Conservation (phyloP, 768 basidiomycete species). For the Boletus sp. region DNA sequence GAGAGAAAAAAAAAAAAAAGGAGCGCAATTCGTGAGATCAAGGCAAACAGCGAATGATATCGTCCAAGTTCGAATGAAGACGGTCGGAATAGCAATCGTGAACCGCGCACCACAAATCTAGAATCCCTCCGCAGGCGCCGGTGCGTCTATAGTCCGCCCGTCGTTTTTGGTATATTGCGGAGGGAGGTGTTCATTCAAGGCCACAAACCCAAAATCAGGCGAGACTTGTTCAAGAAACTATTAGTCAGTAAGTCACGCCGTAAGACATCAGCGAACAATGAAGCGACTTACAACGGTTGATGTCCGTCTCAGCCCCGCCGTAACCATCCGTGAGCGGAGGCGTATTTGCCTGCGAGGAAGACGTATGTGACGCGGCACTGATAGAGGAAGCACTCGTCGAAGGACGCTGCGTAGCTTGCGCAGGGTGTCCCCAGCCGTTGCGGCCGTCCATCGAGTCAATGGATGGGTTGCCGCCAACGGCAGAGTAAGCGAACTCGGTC, state of each 20-base stretch:
- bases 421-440: slow-evolving; percentile 41
- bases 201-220: slow-evolving; percentile 82
- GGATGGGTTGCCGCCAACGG: slow-evolving; percentile 45
- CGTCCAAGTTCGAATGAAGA: slow-evolving; percentile 33
- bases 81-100: slow-evolving; percentile 27
- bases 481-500: slow-evolving; percentile 79
- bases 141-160: slow-evolving; percentile 46
- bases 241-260: slow-evolving; percentile 45
- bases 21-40: slow-evolving; percentile 34
- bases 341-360: slow-evolving; percentile 79
- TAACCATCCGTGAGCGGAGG: slow-evolving; percentile 66
- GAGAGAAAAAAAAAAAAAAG: slow-evolving; percentile 18
- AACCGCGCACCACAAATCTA: slow-evolving; percentile 30
- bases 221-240: slow-evolving; percentile 54
- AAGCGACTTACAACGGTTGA: slow-evolving; percentile 75
- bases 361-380: slow-evolving; percentile 71
- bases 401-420: slow-evolving; percentile 49
- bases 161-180: slow-evolving; percentile 57
- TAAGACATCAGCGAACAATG: slow-evolving; percentile 25
- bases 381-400: slow-evolving; percentile 72
- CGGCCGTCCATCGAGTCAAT: slow-evolving; percentile 39
- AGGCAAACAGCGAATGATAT: slow-evolving; percentile 26
- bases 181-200: slow-evolving; percentile 74
- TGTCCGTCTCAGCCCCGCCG: slow-evolving; percentile 64
- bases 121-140: slow-evolving; percentile 22